These are phyloP conservation scores for Solanum pimpinellifolium DNA, from an alignment of 257 asterid genomes.

Conservation along the genomic window DNA sequence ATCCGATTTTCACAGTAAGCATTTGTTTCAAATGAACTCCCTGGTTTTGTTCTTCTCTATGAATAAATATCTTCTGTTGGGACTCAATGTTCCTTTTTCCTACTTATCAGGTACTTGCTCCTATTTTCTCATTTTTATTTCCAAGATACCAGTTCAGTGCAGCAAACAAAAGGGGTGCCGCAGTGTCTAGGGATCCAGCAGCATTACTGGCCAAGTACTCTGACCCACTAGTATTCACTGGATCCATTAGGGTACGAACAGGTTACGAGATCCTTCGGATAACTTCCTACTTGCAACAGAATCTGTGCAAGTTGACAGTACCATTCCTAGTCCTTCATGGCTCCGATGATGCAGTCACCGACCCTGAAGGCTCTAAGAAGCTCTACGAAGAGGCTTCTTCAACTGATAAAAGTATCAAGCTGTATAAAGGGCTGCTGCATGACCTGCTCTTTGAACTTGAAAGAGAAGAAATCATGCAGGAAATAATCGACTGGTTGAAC, in stretches of 20 bases:
- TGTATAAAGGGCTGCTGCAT: constrained; percentile 66
- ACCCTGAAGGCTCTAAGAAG: constrained; percentile 66
- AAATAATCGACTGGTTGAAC: constrained; percentile 57
- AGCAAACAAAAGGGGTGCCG: constrained; percentile 64
- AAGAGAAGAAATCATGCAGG: constrained; percentile 46
- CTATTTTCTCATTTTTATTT: constrained; percentile 50
- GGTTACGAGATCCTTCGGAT: constrained; percentile 77
- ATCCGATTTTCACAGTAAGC: constrained; percentile 65
- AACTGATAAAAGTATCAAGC: constrained; percentile 56
- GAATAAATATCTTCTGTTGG: background rate
- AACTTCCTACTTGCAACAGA: constrained; percentile 52
- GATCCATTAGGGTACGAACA: constrained; percentile 70
- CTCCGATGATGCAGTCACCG: constrained; percentile 62
- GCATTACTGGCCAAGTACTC: constrained; percentile 83
- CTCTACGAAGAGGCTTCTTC: constrained; percentile 68
- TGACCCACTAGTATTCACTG: constrained; percentile 88
- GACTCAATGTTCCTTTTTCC: background rate
- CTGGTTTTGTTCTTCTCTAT: background rate
- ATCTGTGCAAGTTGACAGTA: constrained; percentile 35
- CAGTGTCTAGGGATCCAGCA: constrained; percentile 68
- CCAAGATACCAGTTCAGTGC: constrained; percentile 86
- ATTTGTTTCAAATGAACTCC: background rate
- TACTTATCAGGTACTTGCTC: constrained; percentile 63
- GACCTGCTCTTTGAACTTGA: constrained; percentile 86
- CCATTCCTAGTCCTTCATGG: constrained; percentile 92